Evolutionary conservation across 2,329 filamentous ascomycete species (phyloP).

Genomic region (Dryadomyces quercivorus): DNA sequence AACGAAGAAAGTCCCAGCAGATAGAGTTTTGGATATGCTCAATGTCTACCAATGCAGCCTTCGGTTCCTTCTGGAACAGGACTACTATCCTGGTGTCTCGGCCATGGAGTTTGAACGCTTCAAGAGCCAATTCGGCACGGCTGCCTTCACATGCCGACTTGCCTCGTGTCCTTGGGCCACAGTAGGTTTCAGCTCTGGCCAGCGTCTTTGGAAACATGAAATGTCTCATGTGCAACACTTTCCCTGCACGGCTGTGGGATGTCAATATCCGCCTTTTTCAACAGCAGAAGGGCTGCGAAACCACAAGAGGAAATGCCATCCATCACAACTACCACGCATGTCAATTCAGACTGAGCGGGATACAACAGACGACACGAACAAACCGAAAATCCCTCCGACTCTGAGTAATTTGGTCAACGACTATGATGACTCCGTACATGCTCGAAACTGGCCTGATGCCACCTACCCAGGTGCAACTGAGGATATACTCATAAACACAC

Average conservation of each 20-base stretch:
- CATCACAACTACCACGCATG: too few relatives aligned
- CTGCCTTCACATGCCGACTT: constrained; percentile 3
- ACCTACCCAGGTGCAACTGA: too few relatives aligned
- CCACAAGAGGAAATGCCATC: background rate
- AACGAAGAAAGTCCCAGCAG: background rate
- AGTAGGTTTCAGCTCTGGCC: background rate
- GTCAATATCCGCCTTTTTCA: constrained; percentile 3
- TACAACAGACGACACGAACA: too few relatives aligned
- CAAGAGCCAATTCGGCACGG: constrained; percentile 2
- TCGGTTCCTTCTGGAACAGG: background rate
- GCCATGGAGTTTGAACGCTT: constrained; percentile 4
- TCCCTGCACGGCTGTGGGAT: constrained; percentile 1
- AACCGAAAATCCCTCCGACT: too few relatives aligned
- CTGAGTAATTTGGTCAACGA: too few relatives aligned
- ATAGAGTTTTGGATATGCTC: background rate
- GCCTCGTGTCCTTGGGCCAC: constrained; percentile 2
- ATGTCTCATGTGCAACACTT: background rate
- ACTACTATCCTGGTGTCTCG: background rate
- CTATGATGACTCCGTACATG: too few relatives aligned
- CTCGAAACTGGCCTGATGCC: too few relatives aligned
- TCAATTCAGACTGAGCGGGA: too few relatives aligned
- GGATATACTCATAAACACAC: too few relatives aligned
- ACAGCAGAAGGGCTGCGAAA: background rate
- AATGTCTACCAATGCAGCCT: background rate
- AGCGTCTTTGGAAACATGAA: constrained; percentile 1